Evolutionary conservation across 768 basidiomycete species (phyloP), one percentile per base, ranked within the genome.

Genomic region (Lentinus brumalis): DNA sequence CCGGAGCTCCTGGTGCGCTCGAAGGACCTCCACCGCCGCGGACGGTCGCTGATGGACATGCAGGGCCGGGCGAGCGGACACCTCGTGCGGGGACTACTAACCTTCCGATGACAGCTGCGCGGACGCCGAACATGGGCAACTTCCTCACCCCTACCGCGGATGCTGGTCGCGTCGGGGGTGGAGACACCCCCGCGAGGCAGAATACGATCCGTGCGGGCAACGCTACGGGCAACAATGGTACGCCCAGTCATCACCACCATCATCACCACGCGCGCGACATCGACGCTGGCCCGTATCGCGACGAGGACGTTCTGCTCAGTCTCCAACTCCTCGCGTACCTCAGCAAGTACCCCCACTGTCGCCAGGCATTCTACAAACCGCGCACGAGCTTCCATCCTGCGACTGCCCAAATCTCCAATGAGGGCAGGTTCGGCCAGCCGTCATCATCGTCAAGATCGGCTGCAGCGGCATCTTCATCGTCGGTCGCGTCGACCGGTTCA

Each of bases 281-380:
- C 1, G 81, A 81, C 26, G 68, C 75, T 0, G 89, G 90, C 0
- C 91, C 90, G 0, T 97, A 96, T 75, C 84, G 93, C 30, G 95
- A 98, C 71, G 96, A 99, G 68, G 96, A 97, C 63, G 93, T 98
- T 0, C 78, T 98, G 2, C 83, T 96, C 9, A 86, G 89, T 18
- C 77, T 99, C 12, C 96, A 99, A 73, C 86, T 98, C 2, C 82
- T 99, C 1, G 97, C 97, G 3, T 98, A 99, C 71, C 81, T 98
- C 16, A 94, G 91, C 77, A 98, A 99, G 74, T 98, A 99, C 71
- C 95, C 97, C 0, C 96, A 98, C 72, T 96, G 98, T 4, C 81
- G 97, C 10, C 89, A 95, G 69, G 93, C 95, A 6, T 98, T 99
- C 71, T 97, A 98, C 73, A 92, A 94, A 71, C 88, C 86, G 1